Evolutionary conservation across 176 grass and related monocot genomes (phyloP), one percentile per base, ranked within the genome.

Genomic region (Pharus latifolius): DNA sequence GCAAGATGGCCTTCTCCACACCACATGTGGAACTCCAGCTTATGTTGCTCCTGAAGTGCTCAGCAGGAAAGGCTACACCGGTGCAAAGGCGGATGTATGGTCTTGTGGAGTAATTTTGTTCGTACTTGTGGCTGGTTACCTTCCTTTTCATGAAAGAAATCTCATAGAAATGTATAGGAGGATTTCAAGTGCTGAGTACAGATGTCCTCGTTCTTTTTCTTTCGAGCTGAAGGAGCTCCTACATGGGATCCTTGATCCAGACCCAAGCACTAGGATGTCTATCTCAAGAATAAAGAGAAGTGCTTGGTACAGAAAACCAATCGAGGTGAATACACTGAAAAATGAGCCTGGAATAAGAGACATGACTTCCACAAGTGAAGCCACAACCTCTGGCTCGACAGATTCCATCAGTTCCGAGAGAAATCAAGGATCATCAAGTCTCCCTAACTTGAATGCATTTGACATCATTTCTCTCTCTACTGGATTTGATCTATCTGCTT

Each of bases 1-100:
- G 58, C 75, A 75, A 75, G 92, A 96, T 73, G 82, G 78, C 43
- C 60, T 91, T 10, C 64, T 96, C 51, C 88, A 96, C 57, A 96
- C 92, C 8, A 76, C 88, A 19, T 91, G 88, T 63, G 92, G 88
- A 37, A 91, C 92, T 65, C 84, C 92, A 2, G 88, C 88, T 53
- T 91, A 96, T 81, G 92, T 96, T 78, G 78, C 84, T 61, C 88
- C 92, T 28, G 84, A 96, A 34, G 92, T 96, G 74, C 78, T 96
- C 54, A 79, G 38, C 58, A 78, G 84, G 65, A 85, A 74, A 60
- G 92, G 88, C 30, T 91, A 96, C 61, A 83, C 49, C n/a, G 92
- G 92, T 40, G 66, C 87, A 63, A 83, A 80, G 74, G 84, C 92
- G 46, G 92, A 96, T 83, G 81, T 85, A 12, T 96, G 84, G 91